Evolutionary conservation across 331 rosid species (phyloP), one percentile per base, ranked within the genome.

Genomic region (Malus hybrid): DNA sequence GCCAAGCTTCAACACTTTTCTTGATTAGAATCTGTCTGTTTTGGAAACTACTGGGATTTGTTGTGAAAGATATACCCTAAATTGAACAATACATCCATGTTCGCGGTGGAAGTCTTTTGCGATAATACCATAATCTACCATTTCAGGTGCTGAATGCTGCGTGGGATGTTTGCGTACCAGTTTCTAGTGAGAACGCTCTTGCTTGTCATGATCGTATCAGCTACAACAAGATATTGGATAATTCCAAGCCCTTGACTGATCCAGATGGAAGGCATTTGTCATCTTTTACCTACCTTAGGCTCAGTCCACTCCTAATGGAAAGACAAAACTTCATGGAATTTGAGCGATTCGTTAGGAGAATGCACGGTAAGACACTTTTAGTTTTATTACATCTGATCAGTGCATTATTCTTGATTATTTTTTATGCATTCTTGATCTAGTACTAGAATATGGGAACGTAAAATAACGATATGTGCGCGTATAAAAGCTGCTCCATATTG

Each of bases 241-340:
- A 85, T 66, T 86, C 93, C 77, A 95, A 95, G 85, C 99, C 96
- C 74, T 33, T 82, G 52, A 86, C 85, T 14, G 89, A 95, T 84
- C 97, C 96, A 5, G 99, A 95, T 84, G 93, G 93, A 84, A 92
- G 90, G 77, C 90, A 89, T 83, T 78, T 86, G 70, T 87, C 88
- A 10, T 92, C 96, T 56, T 92, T 92, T 80, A 88, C 96, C 74
- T 92, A 87, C 87, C 87, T 85, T 76, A 86, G 97, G 86, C 96
- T 95, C 76, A 71, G 90, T 84, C 86, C 97, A 78, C 83, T 70
- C 74, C 97, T 95, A 56, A 86, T 90, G 87, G 99, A 95, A 84
- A 87, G 87, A 56, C 85, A 82, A 22, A 90, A 86, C 85, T 83
- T 95, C 81, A 18, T 82, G 73, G 97, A 95, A 81, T 95, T 95